Conservation (phyloP, 2,329 filamentous ascomycete species). For the Clonostachys byssicola region DNA sequence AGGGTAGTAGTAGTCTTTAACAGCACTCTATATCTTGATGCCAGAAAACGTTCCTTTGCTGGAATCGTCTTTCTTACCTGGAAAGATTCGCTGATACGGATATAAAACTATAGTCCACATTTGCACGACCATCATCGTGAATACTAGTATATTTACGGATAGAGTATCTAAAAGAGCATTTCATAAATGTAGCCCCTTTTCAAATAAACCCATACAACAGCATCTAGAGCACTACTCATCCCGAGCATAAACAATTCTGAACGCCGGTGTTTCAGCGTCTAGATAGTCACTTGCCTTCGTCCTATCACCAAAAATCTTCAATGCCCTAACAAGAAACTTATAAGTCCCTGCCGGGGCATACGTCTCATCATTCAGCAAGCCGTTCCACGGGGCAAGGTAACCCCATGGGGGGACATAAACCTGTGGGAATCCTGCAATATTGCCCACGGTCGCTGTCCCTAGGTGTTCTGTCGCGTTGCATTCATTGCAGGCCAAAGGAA, state of each 20-base stretch:
- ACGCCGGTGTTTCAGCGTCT: constrained; percentile 28
- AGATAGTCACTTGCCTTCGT: constrained; percentile 41
- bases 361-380: constrained; percentile 36
- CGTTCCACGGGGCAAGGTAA: constrained; percentile 32
- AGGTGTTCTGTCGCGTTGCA: constrained; percentile 20
- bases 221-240: too few relatives aligned
- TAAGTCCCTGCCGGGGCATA: constrained; percentile 46
- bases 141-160: too few relatives aligned
- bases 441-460: constrained; percentile 35
- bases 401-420: constrained; percentile 19
- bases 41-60: too few relatives aligned
- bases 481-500: constrained; percentile 25
- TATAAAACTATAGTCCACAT: too few relatives aligned
- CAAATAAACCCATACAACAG: too few relatives aligned
- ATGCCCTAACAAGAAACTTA: constrained; percentile 39
- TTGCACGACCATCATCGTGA: too few relatives aligned
- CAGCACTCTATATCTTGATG: too few relatives aligned
- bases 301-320: constrained; percentile 47
- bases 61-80: too few relatives aligned
- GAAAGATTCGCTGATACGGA: too few relatives aligned
- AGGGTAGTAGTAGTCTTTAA: too few relatives aligned
- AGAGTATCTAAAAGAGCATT: too few relatives aligned
- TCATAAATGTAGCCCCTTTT: too few relatives aligned
- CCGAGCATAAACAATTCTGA: constrained; percentile 35
- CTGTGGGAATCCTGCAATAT: constrained; percentile 33